phyloP scores from a whole-genome alignment of 2,329 filamentous ascomycete genomes.

The Trichoderma citrinoviride region DNA sequence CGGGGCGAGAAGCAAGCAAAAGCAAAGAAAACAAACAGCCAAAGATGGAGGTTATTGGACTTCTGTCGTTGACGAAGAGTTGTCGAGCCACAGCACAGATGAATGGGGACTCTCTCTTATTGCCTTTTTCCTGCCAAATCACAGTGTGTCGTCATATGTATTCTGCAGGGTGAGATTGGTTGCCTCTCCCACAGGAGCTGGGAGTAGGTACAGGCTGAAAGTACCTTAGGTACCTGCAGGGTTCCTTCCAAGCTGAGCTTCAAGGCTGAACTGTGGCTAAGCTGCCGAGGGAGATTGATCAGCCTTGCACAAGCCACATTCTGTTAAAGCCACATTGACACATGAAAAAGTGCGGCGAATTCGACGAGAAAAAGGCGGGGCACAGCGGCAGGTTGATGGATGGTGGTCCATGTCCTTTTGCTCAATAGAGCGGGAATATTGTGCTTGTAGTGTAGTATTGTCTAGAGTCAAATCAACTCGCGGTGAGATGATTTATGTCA shows the following conservation, averaged over 20 bases:
- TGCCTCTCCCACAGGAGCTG: slow-evolving; percentile 7
- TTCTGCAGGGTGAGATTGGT: slow-evolving; percentile 1
- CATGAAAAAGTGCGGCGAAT: not conserved
- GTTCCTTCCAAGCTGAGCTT: not conserved
- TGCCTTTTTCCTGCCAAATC: not conserved
- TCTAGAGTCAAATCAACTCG: too few relatives aligned
- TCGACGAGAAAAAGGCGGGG: not conserved
- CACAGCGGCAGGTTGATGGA: slow-evolving; percentile 6
- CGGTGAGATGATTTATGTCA: not conserved
- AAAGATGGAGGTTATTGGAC: too few relatives aligned
- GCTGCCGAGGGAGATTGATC: not conserved
- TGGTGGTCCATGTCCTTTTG: not conserved
- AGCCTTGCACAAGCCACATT: slow-evolving; percentile 8
- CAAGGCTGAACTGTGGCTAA: not conserved
- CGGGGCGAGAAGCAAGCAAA: not conserved
- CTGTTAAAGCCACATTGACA: not conserved
- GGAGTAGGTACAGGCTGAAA: not conserved
- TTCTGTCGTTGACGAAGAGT: not conserved
- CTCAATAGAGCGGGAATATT: not conserved
- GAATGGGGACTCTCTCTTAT: not conserved
- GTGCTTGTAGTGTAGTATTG: not conserved
- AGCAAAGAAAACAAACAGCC: not conserved
- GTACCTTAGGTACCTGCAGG: not conserved
- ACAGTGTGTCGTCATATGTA: not conserved
- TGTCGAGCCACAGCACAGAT: not conserved